Base-by-base conservation (phyloP, 2,329 filamentous ascomycete genomes). In the Venturia aucupariae region DNA sequence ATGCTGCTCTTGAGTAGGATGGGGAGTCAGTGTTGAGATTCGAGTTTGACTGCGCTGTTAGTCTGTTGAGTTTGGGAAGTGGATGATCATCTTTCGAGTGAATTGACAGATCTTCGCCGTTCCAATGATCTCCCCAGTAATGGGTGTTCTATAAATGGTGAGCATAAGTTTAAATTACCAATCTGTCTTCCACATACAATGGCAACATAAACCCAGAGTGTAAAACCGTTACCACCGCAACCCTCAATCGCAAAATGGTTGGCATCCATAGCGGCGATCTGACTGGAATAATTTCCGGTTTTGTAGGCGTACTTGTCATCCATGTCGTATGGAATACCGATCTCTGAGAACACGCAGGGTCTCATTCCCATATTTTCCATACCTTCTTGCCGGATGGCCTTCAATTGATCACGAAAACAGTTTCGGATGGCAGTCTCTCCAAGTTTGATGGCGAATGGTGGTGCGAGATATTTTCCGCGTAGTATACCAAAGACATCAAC, bases 311-410 rank as follows among this genome's bases (percentile, higher is more conserved):
- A 82, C 76, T 96, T 92, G 68, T 96, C 87, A 72, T 99, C 93
- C 95, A 99, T 97, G 73, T 99, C 94, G 73, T 96, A 99, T 0
- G 94, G 94, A 65, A 99, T 97, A 8, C 94, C 94, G 71, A 97
- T 97, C 73, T 99, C 94, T 0, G 91, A 95, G 74, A 97, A 86
- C 4, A 99, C 77, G 69, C 92, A 91, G 0, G 94, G 94, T 70
- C 95, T 92, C 27, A 89, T 86, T 24, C 94, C 94, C 80, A 92
- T 90, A 66, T 91, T 86, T 64, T 96, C 88, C n/a, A 89, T 77
- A 0, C 93, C 95, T 75, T 99, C 94, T 68, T 95, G 83, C 61
- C 87, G 84, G 62, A 99, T 89, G 0, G 88, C 88, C 6, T 85
- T 85, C 42, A 99, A 82, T 72, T 99, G 94, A 68, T 97, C 90